Percentiles rank a stretch among this genome's conserved stretches.
Conservation (phyloP, 345 rosid species). For the Boechera retrofracta region DNA sequence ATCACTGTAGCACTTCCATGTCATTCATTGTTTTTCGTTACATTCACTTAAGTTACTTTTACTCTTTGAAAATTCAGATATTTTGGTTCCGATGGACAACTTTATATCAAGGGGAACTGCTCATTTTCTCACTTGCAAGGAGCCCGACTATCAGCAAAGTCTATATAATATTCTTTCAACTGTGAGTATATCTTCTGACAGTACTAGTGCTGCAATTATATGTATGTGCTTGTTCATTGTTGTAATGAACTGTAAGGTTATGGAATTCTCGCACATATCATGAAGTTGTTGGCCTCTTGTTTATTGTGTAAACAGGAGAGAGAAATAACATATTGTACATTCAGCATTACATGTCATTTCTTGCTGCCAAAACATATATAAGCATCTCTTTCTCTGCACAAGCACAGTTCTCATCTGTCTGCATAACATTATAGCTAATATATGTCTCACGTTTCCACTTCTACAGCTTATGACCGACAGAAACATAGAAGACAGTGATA, state of each 20-base stretch:
- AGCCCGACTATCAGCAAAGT: constrained; percentile 95
- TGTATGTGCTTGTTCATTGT: constrained; percentile 28
- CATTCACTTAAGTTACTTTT: constrained; percentile 25
- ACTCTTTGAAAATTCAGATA: constrained; percentile 58
- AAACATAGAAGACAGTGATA: constrained; percentile 88
- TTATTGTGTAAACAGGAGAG: constrained; percentile 8
- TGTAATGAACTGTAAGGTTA: constrained; percentile 8
- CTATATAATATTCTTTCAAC: constrained; percentile 91
- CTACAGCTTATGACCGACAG: constrained; percentile 79
- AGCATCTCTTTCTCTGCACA: constrained; percentile 27
- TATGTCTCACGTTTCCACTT: constrained; percentile 34
- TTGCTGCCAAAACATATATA: constrained; percentile 25
- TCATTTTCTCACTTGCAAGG: constrained; percentile 87
- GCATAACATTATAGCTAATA: constrained; percentile 15
- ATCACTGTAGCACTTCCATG: constrained; percentile 19
- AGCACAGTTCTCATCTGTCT: constrained; percentile 13
- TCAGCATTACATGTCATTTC: constrained; percentile 27
- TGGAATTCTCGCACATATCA: constrained; percentile 11
- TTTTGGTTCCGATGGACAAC: constrained; percentile 96
- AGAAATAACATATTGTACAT: not conserved
- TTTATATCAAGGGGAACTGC: constrained; percentile 93
- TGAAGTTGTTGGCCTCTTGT: constrained; percentile 19
- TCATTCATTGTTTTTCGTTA: not conserved
- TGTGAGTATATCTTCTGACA: constrained; percentile 59
- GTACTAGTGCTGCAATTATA: constrained; percentile 15